Evolutionary conservation across 2,329 filamentous ascomycete genomes (phyloP).

Genomic region (Mycosphaerella sp.): DNA sequence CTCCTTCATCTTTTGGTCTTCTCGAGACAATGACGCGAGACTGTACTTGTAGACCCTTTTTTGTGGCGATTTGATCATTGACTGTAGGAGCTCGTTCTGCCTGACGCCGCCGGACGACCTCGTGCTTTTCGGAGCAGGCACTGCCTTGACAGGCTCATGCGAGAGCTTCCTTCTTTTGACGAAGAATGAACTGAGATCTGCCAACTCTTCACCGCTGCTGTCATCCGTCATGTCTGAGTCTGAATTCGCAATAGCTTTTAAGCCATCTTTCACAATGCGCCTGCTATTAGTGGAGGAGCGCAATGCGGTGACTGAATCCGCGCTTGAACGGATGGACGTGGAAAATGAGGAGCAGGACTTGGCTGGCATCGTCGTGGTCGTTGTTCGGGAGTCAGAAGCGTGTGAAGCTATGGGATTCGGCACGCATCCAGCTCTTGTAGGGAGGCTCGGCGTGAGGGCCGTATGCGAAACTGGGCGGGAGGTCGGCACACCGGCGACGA

Average conservation of each 20-base stretch:
- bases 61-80: slow-evolving; percentile 17
- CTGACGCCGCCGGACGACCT: slow-evolving; percentile 6
- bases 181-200: slow-evolving; percentile 30
- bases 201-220: slow-evolving; percentile 28
- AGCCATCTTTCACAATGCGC: slow-evolving; percentile 46
- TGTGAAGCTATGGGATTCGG: neutral
- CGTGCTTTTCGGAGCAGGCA: slow-evolving; percentile 2
- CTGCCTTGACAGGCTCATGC: slow-evolving; percentile 8
- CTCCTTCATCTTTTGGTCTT: slow-evolving; percentile 23
- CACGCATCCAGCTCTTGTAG: neutral
- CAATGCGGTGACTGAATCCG: slow-evolving; percentile 5
- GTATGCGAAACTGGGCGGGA: slow-evolving; percentile 5
- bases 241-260: slow-evolving; percentile 45
- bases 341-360: slow-evolving; percentile 23
- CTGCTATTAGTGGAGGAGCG: slow-evolving; percentile 40
- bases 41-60: slow-evolving; percentile 27
- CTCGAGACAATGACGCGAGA: slow-evolving; percentile 25
- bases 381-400: slow-evolving; percentile 4
- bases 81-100: slow-evolving; percentile 8
- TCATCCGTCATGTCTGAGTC: slow-evolving; percentile 31
- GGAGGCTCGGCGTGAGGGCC: neutral
- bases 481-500: slow-evolving; percentile 7
- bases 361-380: neutral
- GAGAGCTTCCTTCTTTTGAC: slow-evolving; percentile 29
- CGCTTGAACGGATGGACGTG: slow-evolving; percentile 30